phyloP scores from a whole-genome alignment of 768 basidiomycete species.

The Paxillus rubicundulus region DNA sequence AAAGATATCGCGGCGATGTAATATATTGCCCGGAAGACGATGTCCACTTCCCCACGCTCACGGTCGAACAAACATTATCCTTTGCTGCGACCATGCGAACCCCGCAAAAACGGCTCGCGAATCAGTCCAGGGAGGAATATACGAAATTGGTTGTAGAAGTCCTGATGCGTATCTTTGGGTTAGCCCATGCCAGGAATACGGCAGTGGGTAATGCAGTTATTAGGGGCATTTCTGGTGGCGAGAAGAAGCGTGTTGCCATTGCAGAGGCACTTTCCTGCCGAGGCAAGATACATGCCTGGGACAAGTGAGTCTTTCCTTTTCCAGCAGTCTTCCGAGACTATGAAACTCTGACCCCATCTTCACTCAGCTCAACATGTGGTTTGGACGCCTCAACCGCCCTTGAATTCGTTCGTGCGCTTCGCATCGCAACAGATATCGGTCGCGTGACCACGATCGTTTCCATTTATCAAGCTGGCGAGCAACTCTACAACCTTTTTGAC shows the following conservation, averaged over 20 bases:
- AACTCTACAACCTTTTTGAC: slow-evolving; percentile 62
- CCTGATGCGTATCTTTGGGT: slow-evolving; percentile 68
- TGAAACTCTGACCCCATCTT: not conserved
- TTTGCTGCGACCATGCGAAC: slow-evolving; percentile 54
- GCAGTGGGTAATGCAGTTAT: slow-evolving; percentile 76
- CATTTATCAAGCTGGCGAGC: slow-evolving; percentile 82
- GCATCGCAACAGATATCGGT: slow-evolving; percentile 58
- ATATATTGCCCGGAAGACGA: slow-evolving; percentile 45
- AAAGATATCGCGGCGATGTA: slow-evolving; percentile 47
- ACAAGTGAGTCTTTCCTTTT: slow-evolving; percentile 50
- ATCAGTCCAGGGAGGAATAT: slow-evolving; percentile 27
- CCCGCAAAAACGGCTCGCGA: slow-evolving; percentile 28
- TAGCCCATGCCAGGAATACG: slow-evolving; percentile 68
- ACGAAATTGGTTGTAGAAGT: slow-evolving; percentile 40
- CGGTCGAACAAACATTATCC: slow-evolving; percentile 44
- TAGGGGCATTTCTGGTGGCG: slow-evolving; percentile 72
- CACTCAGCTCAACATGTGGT: slow-evolving; percentile 58
- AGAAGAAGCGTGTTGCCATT: slow-evolving; percentile 83
- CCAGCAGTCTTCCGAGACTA: not conserved
- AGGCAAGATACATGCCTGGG: slow-evolving; percentile 70
- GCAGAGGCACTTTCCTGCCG: slow-evolving; percentile 65
- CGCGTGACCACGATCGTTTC: slow-evolving; percentile 66
- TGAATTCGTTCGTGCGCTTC: slow-evolving; percentile 67
- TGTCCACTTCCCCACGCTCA: slow-evolving; percentile 50
- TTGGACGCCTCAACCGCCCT: slow-evolving; percentile 69